phyloP scores from a whole-genome alignment of 345 rosid genomes.

The Lumnitzera littorea region DNA sequence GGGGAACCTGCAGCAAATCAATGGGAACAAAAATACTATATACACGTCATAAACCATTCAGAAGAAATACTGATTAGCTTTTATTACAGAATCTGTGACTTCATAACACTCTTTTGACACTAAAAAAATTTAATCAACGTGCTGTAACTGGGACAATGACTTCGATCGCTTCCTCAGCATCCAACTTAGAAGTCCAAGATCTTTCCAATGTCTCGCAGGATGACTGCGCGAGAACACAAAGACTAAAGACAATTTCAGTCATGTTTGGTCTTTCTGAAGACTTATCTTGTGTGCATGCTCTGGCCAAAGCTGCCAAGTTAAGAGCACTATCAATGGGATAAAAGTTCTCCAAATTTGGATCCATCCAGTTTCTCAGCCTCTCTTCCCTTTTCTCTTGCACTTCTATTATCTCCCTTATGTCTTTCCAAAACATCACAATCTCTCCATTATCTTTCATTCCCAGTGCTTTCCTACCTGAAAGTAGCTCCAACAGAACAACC shows the following conservation, averaged over 20 bases:
- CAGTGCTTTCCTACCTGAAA: constrained; percentile 44
- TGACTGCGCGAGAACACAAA: constrained; percentile 34
- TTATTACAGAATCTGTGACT: not conserved
- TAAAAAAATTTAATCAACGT: constrained; percentile 17
- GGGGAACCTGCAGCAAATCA: no score
- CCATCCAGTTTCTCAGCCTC: constrained; percentile 42
- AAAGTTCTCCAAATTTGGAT: constrained; percentile 36
- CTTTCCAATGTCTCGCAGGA: constrained; percentile 23
- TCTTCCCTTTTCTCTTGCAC: constrained; percentile 30
- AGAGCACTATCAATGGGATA: constrained; percentile 42
- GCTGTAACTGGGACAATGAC: constrained; percentile 28
- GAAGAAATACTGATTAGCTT: not conserved
- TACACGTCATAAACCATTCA: not conserved
- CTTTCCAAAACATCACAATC: constrained; percentile 27
- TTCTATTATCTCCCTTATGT: constrained; percentile 28
- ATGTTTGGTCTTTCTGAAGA: constrained; percentile 45
- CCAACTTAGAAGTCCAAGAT: constrained; percentile 31
- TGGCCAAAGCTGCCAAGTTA: constrained; percentile 37
- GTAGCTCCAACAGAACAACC: constrained; percentile 43
- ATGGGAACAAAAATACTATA: no score
- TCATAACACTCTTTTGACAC: constrained; percentile 2
- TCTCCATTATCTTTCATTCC: constrained; percentile 31
- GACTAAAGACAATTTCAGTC: constrained; percentile 55
- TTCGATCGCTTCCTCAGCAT: constrained; percentile 26
- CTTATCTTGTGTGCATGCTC: constrained; percentile 40